Base-by-base conservation (phyloP, 106 monocot genomes). In the Acorus calamus region DNA sequence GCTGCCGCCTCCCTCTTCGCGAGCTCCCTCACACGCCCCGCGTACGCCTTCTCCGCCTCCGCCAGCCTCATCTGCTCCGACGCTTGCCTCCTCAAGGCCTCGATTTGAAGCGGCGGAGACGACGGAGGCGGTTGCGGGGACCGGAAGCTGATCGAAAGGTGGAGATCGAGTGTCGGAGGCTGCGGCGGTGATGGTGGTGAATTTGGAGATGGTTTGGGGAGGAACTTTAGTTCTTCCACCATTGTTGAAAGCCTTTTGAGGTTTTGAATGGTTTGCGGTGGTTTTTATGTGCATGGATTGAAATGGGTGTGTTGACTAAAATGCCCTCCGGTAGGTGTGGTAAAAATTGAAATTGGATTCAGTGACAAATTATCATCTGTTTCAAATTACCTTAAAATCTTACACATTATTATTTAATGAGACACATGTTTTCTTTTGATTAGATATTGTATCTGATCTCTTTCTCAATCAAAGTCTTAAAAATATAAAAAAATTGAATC, bases 11-110 rank as follows among this genome's bases (percentile, higher is more conserved):
- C 92, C 49, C 61, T 56, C 69, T 69, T 80, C 3, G 85, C 71
- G 52, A 85, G 66, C 61, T 92, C 92, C 75, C 78, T 80, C 50
- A 88, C 76, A 47, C 77, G 68, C 62, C 88, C 78, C 3, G 77
- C 82, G 55, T 92, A 92, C 2, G 80, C 85, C 59, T 74, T 79
- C 55, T 92, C 85, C 5, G 73, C 66, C 2, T 75, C 67, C 2
- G 85, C 78, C 12, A 85, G 77, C 64, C 83, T 71, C 45, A 73
- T 62, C 58, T 93, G 92, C 58, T 93, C 84, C 0, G 89, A 60
- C 0, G 74, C 56, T 4, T 83, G 86, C 61, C 73, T 66, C 66
- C 73, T 85, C 71, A 82, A 55, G 13, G 67, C 78, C 49, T 83
- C 66, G n/a, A 12, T 56, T 42, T 79, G 75, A 4, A 69, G 79